Base-by-base conservation (phyloP, 108 stramenopile species). In the Parmales sp. region DNA sequence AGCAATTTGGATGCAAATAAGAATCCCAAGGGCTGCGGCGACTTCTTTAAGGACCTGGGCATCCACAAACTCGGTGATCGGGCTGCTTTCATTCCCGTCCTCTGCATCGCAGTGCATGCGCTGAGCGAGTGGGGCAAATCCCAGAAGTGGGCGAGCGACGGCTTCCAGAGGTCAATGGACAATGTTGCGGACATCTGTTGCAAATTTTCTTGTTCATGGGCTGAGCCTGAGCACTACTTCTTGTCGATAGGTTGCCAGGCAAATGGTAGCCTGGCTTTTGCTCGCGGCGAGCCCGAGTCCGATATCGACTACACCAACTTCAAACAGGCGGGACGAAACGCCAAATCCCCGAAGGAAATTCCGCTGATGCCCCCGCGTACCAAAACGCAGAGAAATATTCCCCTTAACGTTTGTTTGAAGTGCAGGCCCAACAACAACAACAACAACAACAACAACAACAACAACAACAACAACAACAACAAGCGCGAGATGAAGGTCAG, bases 21-120 rank as follows among this genome's bases (percentile, higher is more conserved):
- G 18, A 22, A 69, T 38, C 81, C 83, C 60, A 78, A 79, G 16
- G 46, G 46, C 46, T 48, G 46, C 46, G 46, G 46, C 3, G 46
- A 48, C 19, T 48, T 48, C 46, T 48, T 48, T 23, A 23, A n/a
- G 4, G 46, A 48, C 19, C 19, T 48, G 22, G 19, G 46, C 46
- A 13, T 3, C 46, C 19, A 13, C 3, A 6, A 48, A 23, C 23
- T 48, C 46, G 23, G 23, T 4, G 16, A 18, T 23, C 22, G 23
- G 16, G 46, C 22, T n/a, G n/a, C n/a, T n/a, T n/a, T n/a, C n/a
- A n/a, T n/a, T n/a, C n/a, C n/a, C n/a, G n/a, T n/a, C n/a, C n/a
- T n/a, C n/a, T n/a, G n/a, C n/a, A n/a, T n/a, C n/a, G n/a, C n/a
- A n/a, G n/a, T n/a, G n/a, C n/a, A n/a, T n/a, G n/a, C 16, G 46